These are phyloP conservation scores for Sherardia arvensis DNA, from an alignment of 257 asterid genomes.

Conservation along the genomic window DNA sequence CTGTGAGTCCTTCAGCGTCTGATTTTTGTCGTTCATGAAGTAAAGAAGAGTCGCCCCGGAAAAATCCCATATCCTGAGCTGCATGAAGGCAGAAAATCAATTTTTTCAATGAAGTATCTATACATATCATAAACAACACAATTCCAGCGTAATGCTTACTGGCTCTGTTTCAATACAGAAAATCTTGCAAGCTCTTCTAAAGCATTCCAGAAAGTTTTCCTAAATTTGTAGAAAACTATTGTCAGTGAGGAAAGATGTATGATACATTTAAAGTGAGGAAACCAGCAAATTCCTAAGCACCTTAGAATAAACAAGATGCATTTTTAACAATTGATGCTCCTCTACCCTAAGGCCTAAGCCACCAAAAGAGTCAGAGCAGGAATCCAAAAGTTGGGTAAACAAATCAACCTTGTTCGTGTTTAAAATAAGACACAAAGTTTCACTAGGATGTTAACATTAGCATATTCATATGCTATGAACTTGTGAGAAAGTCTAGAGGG, in stretches of 20 bases:
- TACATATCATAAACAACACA: conserved; percentile 6
- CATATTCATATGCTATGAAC: not conserved
- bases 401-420: not conserved
- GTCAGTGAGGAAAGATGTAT: not conserved
- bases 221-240: conserved; percentile 13
- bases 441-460: not conserved
- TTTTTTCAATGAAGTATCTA: conserved; percentile 15
- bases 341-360: not conserved
- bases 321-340: conserved; percentile 8
- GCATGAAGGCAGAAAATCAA: conserved; percentile 25
- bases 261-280: not conserved
- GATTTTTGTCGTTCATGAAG: conserved; percentile 55
- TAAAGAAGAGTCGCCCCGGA: conserved; percentile 70
- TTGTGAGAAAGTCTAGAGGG: not conserved
- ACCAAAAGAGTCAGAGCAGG: not conserved
- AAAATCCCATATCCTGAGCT: conserved; percentile 93
- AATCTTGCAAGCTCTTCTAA: conserved; percentile 85
- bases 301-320: not conserved
- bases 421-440: not conserved
- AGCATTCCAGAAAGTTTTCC: conserved; percentile 89
- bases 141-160: conserved; percentile 35
- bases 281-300: not conserved
- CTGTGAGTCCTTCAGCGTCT: conserved; percentile 52
- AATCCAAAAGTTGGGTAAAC: not conserved
- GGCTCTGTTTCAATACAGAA: conserved; percentile 66